Conservation (phyloP, 192 early-diverging fungal genomes). For the Podila horticola region DNA sequence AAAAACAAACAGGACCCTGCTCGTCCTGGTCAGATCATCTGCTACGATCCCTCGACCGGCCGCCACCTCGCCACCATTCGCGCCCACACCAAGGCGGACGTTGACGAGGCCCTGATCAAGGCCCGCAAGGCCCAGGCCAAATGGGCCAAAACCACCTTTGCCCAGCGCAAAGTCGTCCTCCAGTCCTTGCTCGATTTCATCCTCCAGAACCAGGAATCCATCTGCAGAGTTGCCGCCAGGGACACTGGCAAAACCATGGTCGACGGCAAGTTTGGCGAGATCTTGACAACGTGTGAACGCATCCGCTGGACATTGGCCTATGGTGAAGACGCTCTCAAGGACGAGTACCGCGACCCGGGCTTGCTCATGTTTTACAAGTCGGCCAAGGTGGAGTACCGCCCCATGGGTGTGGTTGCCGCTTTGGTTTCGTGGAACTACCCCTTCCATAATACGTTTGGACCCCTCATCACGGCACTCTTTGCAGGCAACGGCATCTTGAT, state of each 20-base stretch:
- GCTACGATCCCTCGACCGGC: constrained; percentile 89
- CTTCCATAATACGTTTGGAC: constrained; percentile 82
- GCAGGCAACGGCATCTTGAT: constrained; percentile 88
- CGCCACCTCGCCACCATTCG: constrained; percentile 71
- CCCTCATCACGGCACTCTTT: constrained; percentile 84
- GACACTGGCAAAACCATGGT: constrained; percentile 87
- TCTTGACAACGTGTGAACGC: constrained; percentile 80
- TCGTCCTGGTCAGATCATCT: constrained; percentile 70
- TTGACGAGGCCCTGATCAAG: constrained; percentile 62
- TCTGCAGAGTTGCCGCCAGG: constrained; percentile 76
- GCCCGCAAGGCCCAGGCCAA: constrained; percentile 72
- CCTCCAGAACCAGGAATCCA: constrained; percentile 76
- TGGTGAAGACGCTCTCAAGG: constrained; percentile 74
- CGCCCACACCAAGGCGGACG: constrained; percentile 64
- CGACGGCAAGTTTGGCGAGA: constrained; percentile 87
- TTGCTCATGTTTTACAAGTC: constrained; percentile 81
- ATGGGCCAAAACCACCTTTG: constrained; percentile 79
- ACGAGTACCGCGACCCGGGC: constrained; percentile 73
- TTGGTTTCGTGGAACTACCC: constrained; percentile 93
- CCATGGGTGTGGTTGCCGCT: constrained; percentile 83
- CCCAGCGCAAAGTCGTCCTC: constrained; percentile 76
- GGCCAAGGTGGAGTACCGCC: constrained; percentile 81
- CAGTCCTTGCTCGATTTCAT: constrained; percentile 77
- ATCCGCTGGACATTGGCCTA: constrained; percentile 83
- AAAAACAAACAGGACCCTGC: constrained; percentile 44